Conservation (phyloP, 1,284 basidiomycete genomes). For the Thecaphora thlaspeos region DNA sequence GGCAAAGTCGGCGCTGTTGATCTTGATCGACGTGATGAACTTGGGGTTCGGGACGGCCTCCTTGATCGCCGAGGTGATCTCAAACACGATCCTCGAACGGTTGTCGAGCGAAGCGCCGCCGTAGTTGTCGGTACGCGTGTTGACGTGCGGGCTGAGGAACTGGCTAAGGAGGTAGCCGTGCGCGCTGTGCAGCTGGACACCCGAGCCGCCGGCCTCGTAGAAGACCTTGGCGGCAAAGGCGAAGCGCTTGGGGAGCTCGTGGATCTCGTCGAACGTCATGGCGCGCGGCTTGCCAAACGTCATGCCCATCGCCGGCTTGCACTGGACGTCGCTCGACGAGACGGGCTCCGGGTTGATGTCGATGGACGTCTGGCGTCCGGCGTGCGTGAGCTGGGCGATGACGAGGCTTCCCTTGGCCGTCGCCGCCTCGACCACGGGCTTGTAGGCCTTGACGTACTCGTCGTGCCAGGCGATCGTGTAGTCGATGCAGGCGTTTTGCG, state of each 20-base stretch:
- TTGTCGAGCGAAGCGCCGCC: conserved; percentile 59
- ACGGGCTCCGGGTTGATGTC: conserved; percentile 37
- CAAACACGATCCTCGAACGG: conserved; percentile 65
- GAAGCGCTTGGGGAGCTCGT: conserved; percentile 68
- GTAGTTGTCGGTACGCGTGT: conserved; percentile 69
- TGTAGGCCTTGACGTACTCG: conserved; percentile 35
- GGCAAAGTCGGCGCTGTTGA: conserved; percentile 79
- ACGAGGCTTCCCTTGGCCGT: conserved; percentile 60
- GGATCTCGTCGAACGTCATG: conserved; percentile 68
- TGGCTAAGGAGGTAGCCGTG: conserved; percentile 84
- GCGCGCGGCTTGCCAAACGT: conserved; percentile 56
- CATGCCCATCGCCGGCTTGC: conserved; percentile 46
- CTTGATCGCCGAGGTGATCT: conserved; percentile 69
- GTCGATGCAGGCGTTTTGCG: conserved; percentile 40
- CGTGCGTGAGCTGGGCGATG: conserved; percentile 61
- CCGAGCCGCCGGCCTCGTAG: conserved; percentile 75
- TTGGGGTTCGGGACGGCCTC: conserved; percentile 62
- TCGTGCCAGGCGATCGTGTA: conserved; percentile 35
- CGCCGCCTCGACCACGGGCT: conserved; percentile 54
- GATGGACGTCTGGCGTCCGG: conserved; percentile 57
- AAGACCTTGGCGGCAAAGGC: conserved; percentile 71
- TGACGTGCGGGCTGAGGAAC: conserved; percentile 77
- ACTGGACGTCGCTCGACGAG: conserved; percentile 45
- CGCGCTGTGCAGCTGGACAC: conserved; percentile 81
- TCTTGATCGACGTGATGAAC: conserved; percentile 79